phyloP scores from a whole-genome alignment of 2,329 filamentous ascomycete genomes.

The Magnaporthiopsis rhizophila region DNA sequence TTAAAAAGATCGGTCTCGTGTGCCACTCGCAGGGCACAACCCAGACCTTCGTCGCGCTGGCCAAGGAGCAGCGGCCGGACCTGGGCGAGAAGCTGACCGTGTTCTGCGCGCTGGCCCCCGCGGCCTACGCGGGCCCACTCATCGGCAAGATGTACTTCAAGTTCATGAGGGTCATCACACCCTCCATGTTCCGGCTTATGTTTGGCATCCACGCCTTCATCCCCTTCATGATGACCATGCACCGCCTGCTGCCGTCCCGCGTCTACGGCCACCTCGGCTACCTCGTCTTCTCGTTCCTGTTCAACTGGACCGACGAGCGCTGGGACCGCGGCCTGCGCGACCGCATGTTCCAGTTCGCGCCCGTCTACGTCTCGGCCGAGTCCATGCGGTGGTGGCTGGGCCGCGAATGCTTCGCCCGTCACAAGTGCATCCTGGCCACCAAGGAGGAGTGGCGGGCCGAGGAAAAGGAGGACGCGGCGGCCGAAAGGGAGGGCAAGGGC shows the following conservation, averaged over 20 bases:
- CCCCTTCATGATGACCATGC: constrained; percentile 85
- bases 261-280: constrained; percentile 81
- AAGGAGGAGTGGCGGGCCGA: constrained; percentile 59
- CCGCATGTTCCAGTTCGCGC: constrained; percentile 86
- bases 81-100: constrained; percentile 76
- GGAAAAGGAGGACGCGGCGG: constrained; percentile 49
- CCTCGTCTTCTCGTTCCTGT: constrained; percentile 80
- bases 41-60: constrained; percentile 76
- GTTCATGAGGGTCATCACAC: constrained; percentile 77
- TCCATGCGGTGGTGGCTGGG: constrained; percentile 96
- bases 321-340: constrained; percentile 77
- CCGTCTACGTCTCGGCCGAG: constrained; percentile 83
- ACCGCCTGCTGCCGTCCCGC: constrained; percentile 52
- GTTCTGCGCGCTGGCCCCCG: constrained; percentile 85
- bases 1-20: constrained; percentile 72
- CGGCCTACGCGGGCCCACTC: constrained; percentile 79
- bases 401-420: constrained; percentile 66
- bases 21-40: constrained; percentile 90
- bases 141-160: constrained; percentile 86
- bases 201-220: constrained; percentile 95
- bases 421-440: constrained; percentile 82
- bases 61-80: constrained; percentile 82
- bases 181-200: constrained; percentile 65
- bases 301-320: constrained; percentile 74
- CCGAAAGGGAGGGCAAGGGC: constrained; percentile 16